Percentiles rank a stretch among this genome's conserved stretches.
Conservation (phyloP, 208 protist species). For the Naegleria fowleri region DNA sequence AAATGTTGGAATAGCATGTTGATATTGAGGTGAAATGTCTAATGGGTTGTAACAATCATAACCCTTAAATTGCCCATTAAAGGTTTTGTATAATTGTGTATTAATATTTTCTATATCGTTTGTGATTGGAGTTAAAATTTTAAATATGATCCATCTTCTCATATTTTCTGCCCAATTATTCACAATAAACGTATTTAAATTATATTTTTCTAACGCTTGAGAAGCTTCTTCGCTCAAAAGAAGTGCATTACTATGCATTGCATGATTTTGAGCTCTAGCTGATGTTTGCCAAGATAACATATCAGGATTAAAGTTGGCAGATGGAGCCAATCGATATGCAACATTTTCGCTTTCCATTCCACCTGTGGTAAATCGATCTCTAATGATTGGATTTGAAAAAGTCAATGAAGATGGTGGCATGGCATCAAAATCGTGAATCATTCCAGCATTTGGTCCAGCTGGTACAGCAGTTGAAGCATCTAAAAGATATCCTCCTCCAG, state of each 20-base stretch:
- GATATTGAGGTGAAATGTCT: not conserved
- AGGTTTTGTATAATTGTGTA: not conserved
- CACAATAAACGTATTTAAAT: not conserved
- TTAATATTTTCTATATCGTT: not conserved
- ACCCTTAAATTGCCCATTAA: not conserved
- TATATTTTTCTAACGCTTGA: not conserved
- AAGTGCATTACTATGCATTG: not conserved
- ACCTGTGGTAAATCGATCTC: too few species aligned
- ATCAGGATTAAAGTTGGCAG: too few species aligned
- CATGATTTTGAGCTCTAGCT: too few species aligned
- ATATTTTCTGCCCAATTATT: not conserved
- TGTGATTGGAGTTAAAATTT: not conserved
- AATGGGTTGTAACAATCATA: not conserved
- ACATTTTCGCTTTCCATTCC: too few species aligned
- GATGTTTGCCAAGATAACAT: too few species aligned
- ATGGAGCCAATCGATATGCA: not conserved
- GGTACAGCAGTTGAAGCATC: too few species aligned
- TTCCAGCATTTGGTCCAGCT: too few species aligned
- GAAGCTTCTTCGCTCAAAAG: not conserved
- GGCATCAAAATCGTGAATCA: too few species aligned
- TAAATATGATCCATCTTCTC: not conserved
- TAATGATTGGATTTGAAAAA: too few species aligned
- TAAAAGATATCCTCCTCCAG: too few species aligned
- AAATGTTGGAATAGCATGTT: not conserved
- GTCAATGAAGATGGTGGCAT: too few species aligned